A percentile compares a stretch with the other conserved stretches of the same genome.
Evolutionary conservation across 2,329 filamentous ascomycete species (phyloP).

Genomic region (Sclerotinia sclerotiorum): DNA sequence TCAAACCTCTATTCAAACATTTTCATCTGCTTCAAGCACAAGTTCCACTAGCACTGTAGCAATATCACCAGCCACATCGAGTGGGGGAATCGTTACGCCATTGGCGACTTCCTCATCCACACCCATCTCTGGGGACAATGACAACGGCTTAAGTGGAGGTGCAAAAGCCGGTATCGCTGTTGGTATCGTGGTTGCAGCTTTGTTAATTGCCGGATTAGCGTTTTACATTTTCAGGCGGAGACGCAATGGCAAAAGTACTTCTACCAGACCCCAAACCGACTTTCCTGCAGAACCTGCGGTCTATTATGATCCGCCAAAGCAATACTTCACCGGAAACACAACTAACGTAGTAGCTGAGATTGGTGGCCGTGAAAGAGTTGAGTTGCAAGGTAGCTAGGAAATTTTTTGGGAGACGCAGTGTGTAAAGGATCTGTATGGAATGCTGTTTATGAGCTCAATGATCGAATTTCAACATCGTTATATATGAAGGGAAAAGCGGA

Average conservation of each 20-base stretch:
- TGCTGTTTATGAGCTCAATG: background rate
- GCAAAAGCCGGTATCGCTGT: conserved; percentile 15
- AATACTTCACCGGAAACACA: background rate
- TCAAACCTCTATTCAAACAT: background rate
- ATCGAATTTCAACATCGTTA: too few species aligned
- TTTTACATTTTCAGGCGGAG: background rate
- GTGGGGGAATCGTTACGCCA: background rate
- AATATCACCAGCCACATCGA: background rate
- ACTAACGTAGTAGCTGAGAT: background rate
- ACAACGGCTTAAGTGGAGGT: background rate
- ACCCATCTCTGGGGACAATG: background rate
- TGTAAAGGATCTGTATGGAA: background rate
- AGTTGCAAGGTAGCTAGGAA: background rate
- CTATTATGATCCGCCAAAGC: background rate
- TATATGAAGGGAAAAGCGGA: background rate
- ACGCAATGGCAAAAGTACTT: background rate
- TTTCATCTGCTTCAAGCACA: background rate
- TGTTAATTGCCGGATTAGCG: background rate
- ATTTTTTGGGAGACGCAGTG: too few species aligned
- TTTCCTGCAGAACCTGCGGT: background rate
- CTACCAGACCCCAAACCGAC: background rate
- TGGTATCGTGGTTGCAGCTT: background rate
- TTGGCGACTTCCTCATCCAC: background rate
- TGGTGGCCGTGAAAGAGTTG: background rate
- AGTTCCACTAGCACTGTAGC: background rate